Evolutionary conservation across 2,329 filamentous ascomycete genomes (phyloP), one percentile per base, ranked within the genome.

Genomic region (Claviceps digitariae): DNA sequence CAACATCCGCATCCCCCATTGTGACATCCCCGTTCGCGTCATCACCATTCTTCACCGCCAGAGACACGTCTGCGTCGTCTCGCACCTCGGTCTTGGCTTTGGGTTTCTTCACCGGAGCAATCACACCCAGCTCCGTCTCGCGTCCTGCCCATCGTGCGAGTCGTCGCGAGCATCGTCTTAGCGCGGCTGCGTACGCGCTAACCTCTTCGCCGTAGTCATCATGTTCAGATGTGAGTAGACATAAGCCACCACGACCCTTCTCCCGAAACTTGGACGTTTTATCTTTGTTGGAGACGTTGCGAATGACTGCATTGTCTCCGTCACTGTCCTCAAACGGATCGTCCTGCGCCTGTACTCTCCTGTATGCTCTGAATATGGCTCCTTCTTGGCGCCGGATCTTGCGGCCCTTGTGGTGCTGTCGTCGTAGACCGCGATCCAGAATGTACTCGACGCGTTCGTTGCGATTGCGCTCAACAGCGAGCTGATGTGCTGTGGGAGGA

Each of bases 371-470:
- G 58, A 84, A 72, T 52, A 91, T 76, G 9, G 80, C 74, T 13
- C 86, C 84, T 55, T 89, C 81, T 52, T 75, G 72, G 21, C 78
- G 77, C 4, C 87, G 78, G 20, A 70, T 63, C 60, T 82, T 82
- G 48, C 81, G 79, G 13, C 82, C 77, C 53, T 73, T 73, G 62
- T 82, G 79, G 62, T 90, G 84, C 51, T 80, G 74, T 57, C 75
- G 77, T 49, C 84, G 80, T 36, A 91, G 72, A 31, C 84, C 83
- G n/a, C 83, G 81, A 59, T 88, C 84, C 17, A 93, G 77, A 51
- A 89, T 87, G 61, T 90, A 84, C 62, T 90, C 84, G n/a, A 91
- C 87, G 6, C 87, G 82, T 62, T 87, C 81, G 56, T 81, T 85
- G 20, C 87, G 77, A 66, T 90, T 90, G 53, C 83, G 79, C 66